These are phyloP conservation scores for Ambrosia trifida DNA, from an alignment of 129 eudicot genomes.

Conservation along the genomic window DNA sequence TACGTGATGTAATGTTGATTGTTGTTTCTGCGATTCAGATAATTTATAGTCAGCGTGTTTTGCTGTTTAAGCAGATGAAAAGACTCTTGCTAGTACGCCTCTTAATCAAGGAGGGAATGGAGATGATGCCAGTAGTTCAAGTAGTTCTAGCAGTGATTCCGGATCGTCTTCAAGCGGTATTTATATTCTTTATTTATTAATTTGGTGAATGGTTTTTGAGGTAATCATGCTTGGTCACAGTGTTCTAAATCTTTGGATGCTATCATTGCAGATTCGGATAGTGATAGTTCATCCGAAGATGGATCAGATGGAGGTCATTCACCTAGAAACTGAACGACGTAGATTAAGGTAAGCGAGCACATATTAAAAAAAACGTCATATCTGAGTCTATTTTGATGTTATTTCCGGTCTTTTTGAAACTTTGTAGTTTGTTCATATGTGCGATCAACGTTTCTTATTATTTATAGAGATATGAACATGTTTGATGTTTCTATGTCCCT, in stretches of 20 bases:
- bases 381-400: no score
- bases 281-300: constrained; percentile 83
- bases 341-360: constrained; percentile 39
- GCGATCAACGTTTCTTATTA: neutral
- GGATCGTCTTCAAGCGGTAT: constrained; percentile 94
- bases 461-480: neutral
- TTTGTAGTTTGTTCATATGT: neutral
- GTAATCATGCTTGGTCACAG: neutral
- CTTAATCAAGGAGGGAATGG: constrained; percentile 51
- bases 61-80: constrained; percentile 42
- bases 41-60: neutral
- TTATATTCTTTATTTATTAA: neutral
- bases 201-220: neutral
- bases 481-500: no score
- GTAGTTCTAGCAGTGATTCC: constrained; percentile 96
- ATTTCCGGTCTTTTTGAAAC: neutral
- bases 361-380: neutral
- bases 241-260: constrained; percentile 20
- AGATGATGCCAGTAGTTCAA: constrained; percentile 70
- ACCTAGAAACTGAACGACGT: constrained; percentile 41
- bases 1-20: neutral
- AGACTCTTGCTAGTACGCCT: constrained; percentile 35
- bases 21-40: neutral
- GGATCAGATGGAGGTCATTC: constrained; percentile 72
- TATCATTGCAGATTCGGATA: constrained; percentile 68